Base-by-base conservation (phyloP, 2,329 filamentous ascomycete species). In the Fusarium caatingaense region DNA sequence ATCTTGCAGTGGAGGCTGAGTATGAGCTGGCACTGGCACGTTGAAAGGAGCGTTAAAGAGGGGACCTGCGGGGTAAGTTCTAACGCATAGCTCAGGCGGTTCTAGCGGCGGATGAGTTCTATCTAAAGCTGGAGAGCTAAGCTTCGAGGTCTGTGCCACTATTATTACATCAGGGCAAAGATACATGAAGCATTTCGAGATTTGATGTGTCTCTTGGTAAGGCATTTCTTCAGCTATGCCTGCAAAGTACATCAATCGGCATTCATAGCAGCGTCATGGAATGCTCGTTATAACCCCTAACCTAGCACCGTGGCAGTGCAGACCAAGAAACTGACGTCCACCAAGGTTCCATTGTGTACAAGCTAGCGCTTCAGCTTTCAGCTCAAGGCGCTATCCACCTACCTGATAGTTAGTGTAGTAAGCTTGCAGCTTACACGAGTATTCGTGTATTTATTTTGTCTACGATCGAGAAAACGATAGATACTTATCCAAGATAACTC, bases 1-100 rank as follows among this genome's bases (percentile, higher is more conserved):
- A 47, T 49, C 25, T 25, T 23, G 42, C 10, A 56, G 45, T 48
- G 45, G n/a, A 40, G 58, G 49, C 48, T 56, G 60, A 42, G 41
- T 57, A 28, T 30, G 18, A 25, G 51, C 32, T 51, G 46, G 47
- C 28, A 53, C 42, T 51, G 46, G 47, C 28, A 53, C 42, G 28
- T 68, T 41, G 30, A 64, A 37, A 48, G 18, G 44, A 58, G 41
- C 47, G 45, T 49, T 59, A 54, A 30, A 65, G 48, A 65, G 41
- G 66, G 66, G 61, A 69, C 66, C 51, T 69, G 66, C 45, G 66
- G 66, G 66, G 61, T 64, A 48, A 28, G 10, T 27, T 49, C 42
- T 28, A 28, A 56, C n/a, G 23, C 49, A 42, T 53, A 53, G 49
- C 34, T 42, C n/a, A 53, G 30, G 49, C 49, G 23, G 21, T 51